A percentile compares a stretch with the other conserved stretches of the same genome.
phyloP scores from a whole-genome alignment of 2,329 filamentous ascomycete genomes.

The Epichloe hybrida region DNA sequence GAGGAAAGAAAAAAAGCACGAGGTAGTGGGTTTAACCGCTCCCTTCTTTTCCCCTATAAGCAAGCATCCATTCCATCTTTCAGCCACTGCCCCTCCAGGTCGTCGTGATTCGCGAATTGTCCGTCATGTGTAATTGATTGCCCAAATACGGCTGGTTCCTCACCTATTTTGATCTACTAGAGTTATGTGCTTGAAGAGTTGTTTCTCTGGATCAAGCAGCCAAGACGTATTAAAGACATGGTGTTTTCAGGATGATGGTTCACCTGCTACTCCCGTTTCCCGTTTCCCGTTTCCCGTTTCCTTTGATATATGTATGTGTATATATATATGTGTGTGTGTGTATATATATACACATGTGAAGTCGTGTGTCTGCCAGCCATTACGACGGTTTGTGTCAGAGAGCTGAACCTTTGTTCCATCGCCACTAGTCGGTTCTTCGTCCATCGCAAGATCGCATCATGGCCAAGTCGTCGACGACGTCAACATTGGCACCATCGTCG shows the following conservation, averaged over 20 bases:
- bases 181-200: not conserved
- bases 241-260: not conserved
- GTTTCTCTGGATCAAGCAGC: constrained; percentile 2
- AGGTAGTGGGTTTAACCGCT: no score
- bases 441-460: not conserved
- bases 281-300: no score
- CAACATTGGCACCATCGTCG: not conserved
- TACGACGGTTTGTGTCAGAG: no score
- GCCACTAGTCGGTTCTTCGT: no score
- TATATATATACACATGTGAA: no score
- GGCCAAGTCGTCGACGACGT: not conserved
- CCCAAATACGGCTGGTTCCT: not conserved
- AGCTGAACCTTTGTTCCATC: no score
- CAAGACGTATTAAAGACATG: not conserved
- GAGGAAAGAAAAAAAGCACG: no score
- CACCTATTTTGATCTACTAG: not conserved
- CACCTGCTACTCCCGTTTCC: no score
- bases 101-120: not conserved
- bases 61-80: not conserved
- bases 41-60: not conserved
- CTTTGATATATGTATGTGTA: no score
- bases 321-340: no score
- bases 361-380: no score
- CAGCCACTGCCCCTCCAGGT: not conserved
- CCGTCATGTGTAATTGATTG: not conserved